Conservation (phyloP, 495 filamentous ascomycete genomes). For the Cercophora sp. region DNA sequence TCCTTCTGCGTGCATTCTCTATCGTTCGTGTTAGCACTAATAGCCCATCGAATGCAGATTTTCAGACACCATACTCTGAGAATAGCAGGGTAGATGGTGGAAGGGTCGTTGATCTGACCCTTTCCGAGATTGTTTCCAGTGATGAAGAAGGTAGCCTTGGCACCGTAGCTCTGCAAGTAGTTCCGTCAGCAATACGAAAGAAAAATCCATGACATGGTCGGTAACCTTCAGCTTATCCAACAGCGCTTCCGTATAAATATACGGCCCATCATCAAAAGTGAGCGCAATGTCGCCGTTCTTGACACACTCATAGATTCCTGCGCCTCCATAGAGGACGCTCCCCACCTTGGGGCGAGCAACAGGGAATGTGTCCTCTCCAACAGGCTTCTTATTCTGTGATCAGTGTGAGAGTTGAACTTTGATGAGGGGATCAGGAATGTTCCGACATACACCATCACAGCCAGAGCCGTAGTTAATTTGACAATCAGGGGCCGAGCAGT, state of each 20-base stretch:
- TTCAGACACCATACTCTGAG: slow-evolving; percentile 52
- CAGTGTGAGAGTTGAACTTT: too few species aligned
- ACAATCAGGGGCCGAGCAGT: slow-evolving; percentile 68
- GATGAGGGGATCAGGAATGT: too few species aligned
- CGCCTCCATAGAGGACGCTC: slow-evolving; percentile 54
- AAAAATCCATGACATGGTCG: background rate
- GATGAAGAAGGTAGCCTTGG: slow-evolving; percentile 76
- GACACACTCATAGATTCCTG: slow-evolving; percentile 63
- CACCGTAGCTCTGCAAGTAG: slow-evolving; percentile 50
- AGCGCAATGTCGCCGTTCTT: slow-evolving; percentile 62
- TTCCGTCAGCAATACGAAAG: slow-evolving; percentile 12
- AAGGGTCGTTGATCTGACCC: slow-evolving; percentile 61
- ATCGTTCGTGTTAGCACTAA: slow-evolving; percentile 20
- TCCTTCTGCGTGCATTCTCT: slow-evolving; percentile 63
- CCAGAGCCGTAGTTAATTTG: slow-evolving; percentile 59
- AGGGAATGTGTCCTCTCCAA: slow-evolving; percentile 55
- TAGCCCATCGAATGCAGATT: too few species aligned
- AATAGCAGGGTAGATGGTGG: slow-evolving; percentile 53
- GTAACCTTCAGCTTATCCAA: slow-evolving; percentile 58
- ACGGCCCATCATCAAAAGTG: slow-evolving; percentile 78
- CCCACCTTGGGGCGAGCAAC: slow-evolving; percentile 59
- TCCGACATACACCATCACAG: slow-evolving; percentile 59
- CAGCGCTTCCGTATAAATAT: slow-evolving; percentile 62
- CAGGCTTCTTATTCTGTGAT: slow-evolving; percentile 56
- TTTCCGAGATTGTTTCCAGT: slow-evolving; percentile 73